These are phyloP conservation scores for Biscogniauxia marginata DNA, from an alignment of 2,329 filamentous ascomycete species.

Conservation along the genomic window DNA sequence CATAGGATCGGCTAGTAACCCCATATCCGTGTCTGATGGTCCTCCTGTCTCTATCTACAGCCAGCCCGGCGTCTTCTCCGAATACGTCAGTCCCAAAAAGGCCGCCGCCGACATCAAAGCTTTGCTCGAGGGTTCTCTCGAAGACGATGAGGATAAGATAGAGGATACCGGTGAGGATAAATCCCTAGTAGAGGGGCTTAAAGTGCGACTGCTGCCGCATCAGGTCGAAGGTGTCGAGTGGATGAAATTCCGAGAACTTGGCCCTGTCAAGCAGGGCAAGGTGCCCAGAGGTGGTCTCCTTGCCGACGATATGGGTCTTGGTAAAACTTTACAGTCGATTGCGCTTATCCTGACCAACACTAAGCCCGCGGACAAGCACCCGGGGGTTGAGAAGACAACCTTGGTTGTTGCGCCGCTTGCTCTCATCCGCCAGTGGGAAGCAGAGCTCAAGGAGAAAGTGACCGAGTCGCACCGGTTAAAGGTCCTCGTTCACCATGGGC, in stretches of 20 bases:
- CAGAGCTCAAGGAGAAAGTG: conserved; percentile 84
- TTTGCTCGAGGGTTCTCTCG: conserved; percentile 76
- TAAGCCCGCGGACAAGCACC: conserved; percentile 60
- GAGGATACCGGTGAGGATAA: conserved; percentile 50
- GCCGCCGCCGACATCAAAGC: conserved; percentile 77
- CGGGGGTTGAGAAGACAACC: conserved; percentile 71
- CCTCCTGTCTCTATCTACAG: conserved; percentile 32
- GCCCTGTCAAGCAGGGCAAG: conserved; percentile 74
- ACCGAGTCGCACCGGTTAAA: conserved; percentile 66
- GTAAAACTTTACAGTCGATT: conserved; percentile 94
- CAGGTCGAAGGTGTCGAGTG: conserved; percentile 92
- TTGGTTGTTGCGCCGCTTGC: conserved; percentile 91
- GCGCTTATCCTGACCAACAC: conserved; percentile 82
- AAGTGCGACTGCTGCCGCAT: conserved; percentile 86
- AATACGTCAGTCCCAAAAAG: conserved; percentile 69
- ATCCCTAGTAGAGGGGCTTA: conserved; percentile 74
- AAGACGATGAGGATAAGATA: conserved; percentile 60
- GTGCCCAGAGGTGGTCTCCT: conserved; percentile 91
- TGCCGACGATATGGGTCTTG: conserved; percentile 95
- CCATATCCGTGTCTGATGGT: conserved; percentile 28
- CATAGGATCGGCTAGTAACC: conserved; percentile 28
- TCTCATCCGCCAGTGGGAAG: conserved; percentile 95
- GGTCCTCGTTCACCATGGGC: conserved; percentile 89
- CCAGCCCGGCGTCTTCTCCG: conserved; percentile 44
- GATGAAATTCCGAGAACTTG: conserved; percentile 92